phyloP scores from a whole-genome alignment of 2,329 filamentous ascomycete genomes.

The Pseudogymnoascus sp. region DNA sequence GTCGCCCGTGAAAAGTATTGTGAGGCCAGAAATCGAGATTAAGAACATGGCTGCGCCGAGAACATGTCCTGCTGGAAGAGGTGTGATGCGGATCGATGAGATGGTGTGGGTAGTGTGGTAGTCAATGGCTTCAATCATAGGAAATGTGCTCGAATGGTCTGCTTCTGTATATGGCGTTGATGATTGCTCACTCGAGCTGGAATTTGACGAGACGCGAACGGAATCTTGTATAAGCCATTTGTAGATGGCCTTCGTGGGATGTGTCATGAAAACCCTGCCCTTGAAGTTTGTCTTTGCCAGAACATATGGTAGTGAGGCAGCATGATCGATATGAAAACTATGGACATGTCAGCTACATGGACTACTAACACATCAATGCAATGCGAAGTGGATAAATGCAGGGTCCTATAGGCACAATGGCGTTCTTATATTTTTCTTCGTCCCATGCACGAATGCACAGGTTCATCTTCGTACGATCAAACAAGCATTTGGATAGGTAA shows the following conservation, averaged over 20 bases:
- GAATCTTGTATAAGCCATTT: slow-evolving; percentile 99
- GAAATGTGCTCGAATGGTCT: slow-evolving; percentile 88
- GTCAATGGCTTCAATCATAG: slow-evolving; percentile 92
- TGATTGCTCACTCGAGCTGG: slow-evolving; percentile 49
- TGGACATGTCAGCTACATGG: slow-evolving; percentile 18
- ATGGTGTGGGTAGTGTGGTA: slow-evolving; percentile 98
- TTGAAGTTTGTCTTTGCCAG: slow-evolving; percentile 97
- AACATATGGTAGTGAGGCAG: slow-evolving; percentile 96
- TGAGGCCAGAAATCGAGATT: slow-evolving; percentile 92
- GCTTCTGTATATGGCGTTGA: slow-evolving; percentile 89
- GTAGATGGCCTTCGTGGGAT: slow-evolving; percentile 98
- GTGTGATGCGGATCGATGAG: slow-evolving; percentile 91
- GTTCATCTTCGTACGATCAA: slow-evolving; percentile 28
- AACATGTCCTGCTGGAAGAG: slow-evolving; percentile 96
- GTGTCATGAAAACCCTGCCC: slow-evolving; percentile 96
- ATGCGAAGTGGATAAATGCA: not conserved
- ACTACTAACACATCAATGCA: slow-evolving; percentile 2
- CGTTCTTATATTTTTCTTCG: not conserved
- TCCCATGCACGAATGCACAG: slow-evolving; percentile 15
- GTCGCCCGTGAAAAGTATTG: slow-evolving; percentile 95
- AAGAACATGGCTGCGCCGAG: slow-evolving; percentile 97
- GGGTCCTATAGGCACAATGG: not conserved
- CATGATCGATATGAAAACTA: slow-evolving; percentile 97
- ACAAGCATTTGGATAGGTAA: slow-evolving; percentile 27
- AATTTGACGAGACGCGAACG: slow-evolving; percentile 68